Percentiles rank a stretch among this genome's conserved stretches.
These are phyloP conservation scores for Psilocybe cyanescens DNA, from an alignment of 768 basidiomycete species.

Conservation along the genomic window DNA sequence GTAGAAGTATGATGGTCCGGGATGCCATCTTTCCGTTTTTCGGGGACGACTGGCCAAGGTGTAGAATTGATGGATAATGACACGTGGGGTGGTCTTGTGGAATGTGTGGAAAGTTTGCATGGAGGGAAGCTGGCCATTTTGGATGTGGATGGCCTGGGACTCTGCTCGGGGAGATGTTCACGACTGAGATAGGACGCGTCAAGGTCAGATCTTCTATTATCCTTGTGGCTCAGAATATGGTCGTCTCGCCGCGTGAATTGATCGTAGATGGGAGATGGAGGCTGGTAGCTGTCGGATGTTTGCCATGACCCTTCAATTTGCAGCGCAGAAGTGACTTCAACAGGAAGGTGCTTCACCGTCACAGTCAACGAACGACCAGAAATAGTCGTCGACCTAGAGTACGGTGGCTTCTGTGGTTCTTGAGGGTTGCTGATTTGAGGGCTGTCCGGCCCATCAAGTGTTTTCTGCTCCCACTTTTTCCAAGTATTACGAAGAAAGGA, in stretches of 20 bases:
- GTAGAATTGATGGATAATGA: neutral
- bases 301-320: slow-evolving; percentile 21
- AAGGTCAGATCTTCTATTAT: slow-evolving; percentile 12
- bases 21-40: neutral
- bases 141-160: slow-evolving; percentile 4
- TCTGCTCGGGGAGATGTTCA: neutral
- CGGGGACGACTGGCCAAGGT: slow-evolving; percentile 3
- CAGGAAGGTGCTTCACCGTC: slow-evolving; percentile 19
- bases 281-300: slow-evolving; percentile 11
- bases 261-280: slow-evolving; percentile 17
- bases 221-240: slow-evolving; percentile 4
- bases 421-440: slow-evolving; percentile 7
- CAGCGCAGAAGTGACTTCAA: slow-evolving; percentile 8
- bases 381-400: slow-evolving; percentile 7
- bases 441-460: slow-evolving; percentile 19
- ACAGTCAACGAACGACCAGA: slow-evolving; percentile 20
- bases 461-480: slow-evolving; percentile 38
- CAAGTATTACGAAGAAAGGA: slow-evolving; percentile 43
- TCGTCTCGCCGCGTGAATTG: slow-evolving; percentile 14
- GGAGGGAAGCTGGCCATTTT: neutral
- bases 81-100: neutral
- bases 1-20: slow-evolving; percentile 10
- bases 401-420: slow-evolving; percentile 12
- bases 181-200: slow-evolving; percentile 9
- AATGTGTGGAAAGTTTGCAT: neutral